Conservation (phyloP, 176 grass and related monocot genomes). For the Aegilops bicornis region DNA sequence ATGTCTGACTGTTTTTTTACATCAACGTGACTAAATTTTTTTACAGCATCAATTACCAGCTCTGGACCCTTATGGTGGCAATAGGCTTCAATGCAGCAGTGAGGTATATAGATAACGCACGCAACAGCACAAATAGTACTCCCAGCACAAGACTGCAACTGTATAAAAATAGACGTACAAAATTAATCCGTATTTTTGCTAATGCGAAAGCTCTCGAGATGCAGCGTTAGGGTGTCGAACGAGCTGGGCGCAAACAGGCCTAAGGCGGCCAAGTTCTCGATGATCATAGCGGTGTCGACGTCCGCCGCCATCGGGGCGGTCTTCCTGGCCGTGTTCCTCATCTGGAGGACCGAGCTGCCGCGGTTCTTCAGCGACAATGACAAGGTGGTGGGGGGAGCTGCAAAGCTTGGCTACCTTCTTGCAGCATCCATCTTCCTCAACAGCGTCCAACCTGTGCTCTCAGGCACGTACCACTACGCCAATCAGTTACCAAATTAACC, state of each 20-base stretch:
- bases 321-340: slow-evolving; percentile 65
- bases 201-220: too few species aligned
- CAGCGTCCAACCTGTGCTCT: slow-evolving; percentile 91
- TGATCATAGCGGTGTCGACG: slow-evolving; percentile 61
- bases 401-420: slow-evolving; percentile 65
- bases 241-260: slow-evolving; percentile 82
- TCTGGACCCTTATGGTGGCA: slow-evolving; percentile 88
- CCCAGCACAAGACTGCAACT: too few species aligned
- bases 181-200: too few species aligned
- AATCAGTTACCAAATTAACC: not conserved
- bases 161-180: too few species aligned
- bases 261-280: slow-evolving; percentile 69
- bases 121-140: not conserved
- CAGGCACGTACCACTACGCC: slow-evolving; percentile 40
- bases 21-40: too few species aligned
- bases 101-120: slow-evolving; percentile 41
- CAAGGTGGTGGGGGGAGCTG: slow-evolving; percentile 49
- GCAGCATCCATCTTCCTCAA: slow-evolving; percentile 82
- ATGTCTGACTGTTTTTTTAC: too few species aligned
- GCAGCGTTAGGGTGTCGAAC: slow-evolving; percentile 90
- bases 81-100: slow-evolving; percentile 87
- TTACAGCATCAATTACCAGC: slow-evolving; percentile 85
- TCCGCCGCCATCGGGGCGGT: slow-evolving; percentile 55
- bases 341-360: slow-evolving; percentile 48
- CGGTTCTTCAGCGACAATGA: slow-evolving; percentile 70